A percentile compares a stretch with the other conserved stretches of the same genome.
Evolutionary conservation across 2,329 filamentous ascomycete genomes (phyloP).

Genomic region (Sclerotiophoma versabilis): DNA sequence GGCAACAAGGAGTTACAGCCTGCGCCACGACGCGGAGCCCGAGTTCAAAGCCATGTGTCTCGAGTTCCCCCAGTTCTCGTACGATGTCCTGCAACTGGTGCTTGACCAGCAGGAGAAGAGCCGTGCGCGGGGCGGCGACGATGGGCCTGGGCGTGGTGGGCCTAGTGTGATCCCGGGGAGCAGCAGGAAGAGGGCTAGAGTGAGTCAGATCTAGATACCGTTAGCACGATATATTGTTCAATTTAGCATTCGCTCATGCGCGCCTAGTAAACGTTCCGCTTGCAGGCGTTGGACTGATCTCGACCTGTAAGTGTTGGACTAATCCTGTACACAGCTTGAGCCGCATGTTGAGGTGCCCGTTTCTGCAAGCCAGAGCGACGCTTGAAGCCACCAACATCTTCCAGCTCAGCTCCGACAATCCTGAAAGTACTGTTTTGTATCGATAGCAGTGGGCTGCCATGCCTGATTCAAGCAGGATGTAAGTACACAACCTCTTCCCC

Average conservation of each 20-base stretch:
- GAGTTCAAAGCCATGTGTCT: constrained; percentile 87
- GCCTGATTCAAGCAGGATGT: constrained; percentile 60
- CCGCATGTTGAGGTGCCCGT: not conserved
- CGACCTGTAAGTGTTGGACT: not conserved
- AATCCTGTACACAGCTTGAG: not conserved
- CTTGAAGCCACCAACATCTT: not conserved
- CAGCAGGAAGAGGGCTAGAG: constrained; percentile 41
- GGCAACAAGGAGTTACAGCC: constrained; percentile 79
- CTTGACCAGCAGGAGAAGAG: constrained; percentile 60
- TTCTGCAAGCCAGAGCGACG: not conserved
- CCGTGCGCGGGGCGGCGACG: constrained; percentile 25
- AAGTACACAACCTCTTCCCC: constrained; percentile 63
- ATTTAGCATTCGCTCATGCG: not conserved
- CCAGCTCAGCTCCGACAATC: too few relatives aligned
- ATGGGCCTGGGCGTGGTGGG: constrained; percentile 36
- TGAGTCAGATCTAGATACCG: constrained; percentile 34
- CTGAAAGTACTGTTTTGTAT: constrained; percentile 56
- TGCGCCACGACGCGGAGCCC: constrained; percentile 83
- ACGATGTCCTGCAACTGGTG: constrained; percentile 80
- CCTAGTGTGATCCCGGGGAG: constrained; percentile 48
- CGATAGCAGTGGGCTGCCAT: constrained; percentile 55
- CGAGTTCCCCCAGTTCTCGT: constrained; percentile 90
- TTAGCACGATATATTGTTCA: not conserved
- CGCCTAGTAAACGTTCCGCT: not conserved
- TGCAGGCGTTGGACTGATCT: too few relatives aligned